Evolutionary conservation across 176 grass and related monocot genomes (phyloP).

Genomic region (Melocanna baccifera): DNA sequence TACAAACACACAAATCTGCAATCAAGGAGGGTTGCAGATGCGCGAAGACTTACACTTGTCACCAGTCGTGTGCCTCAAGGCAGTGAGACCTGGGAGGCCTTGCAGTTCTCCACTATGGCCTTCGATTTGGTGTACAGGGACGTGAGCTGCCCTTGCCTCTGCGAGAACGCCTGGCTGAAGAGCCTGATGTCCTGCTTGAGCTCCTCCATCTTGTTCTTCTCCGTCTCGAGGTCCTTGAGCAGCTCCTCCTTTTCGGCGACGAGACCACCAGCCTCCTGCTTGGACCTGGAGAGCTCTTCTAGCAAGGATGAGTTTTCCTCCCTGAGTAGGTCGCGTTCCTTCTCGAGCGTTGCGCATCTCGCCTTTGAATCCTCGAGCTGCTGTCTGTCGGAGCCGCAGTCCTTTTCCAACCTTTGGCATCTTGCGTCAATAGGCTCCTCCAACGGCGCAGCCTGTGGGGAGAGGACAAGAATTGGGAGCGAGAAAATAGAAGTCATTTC

Average conservation of each 20-base stretch:
- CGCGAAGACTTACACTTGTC: not conserved
- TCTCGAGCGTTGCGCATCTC: constrained; percentile 44
- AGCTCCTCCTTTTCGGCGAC: constrained; percentile 47
- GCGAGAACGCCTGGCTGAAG: constrained; percentile 52
- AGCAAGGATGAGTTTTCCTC: constrained; percentile 46
- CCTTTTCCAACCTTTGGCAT: constrained; percentile 40
- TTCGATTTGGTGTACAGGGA: constrained; percentile 73
- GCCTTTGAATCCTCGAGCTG: constrained; percentile 49
- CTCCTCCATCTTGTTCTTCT: constrained; percentile 50
- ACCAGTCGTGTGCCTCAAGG: constrained; percentile 26
- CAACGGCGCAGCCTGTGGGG: constrained; percentile 19
- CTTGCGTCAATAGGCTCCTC: constrained; percentile 35
- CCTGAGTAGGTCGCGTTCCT: constrained; percentile 40
- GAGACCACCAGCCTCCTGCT: constrained; percentile 36
- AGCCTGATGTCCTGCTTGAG: constrained; percentile 67
- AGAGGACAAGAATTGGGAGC: not conserved
- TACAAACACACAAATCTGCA: constrained; percentile 6
- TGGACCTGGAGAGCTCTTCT: constrained; percentile 34
- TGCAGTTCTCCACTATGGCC: constrained; percentile 66
- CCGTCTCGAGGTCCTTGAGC: constrained; percentile 36
- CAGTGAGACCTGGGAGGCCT: constrained; percentile 37
- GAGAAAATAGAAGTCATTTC: not conserved
- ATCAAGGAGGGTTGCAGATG: constrained; percentile 5
- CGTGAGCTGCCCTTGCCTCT: constrained; percentile 56
- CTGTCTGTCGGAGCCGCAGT: constrained; percentile 40